Evolutionary conservation across 2,329 filamentous ascomycete genomes (phyloP).

Genomic region (Xylaria sp.): DNA sequence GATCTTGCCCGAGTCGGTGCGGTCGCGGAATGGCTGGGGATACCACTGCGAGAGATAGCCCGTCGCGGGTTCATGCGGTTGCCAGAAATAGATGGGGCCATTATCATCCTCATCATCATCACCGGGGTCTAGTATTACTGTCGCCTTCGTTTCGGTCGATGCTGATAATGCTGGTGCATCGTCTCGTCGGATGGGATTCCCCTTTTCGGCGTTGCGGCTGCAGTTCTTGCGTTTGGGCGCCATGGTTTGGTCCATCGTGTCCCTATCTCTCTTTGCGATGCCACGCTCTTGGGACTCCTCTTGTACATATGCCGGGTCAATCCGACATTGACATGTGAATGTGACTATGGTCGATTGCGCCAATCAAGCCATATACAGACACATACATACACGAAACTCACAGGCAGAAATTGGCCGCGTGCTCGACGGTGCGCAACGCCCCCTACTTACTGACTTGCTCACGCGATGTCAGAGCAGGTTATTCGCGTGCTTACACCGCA

Average conservation of each 20-base stretch:
- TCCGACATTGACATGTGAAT: neutral
- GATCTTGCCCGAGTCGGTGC: slow-evolving; percentile 18
- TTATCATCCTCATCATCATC: neutral
- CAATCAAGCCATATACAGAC: neutral
- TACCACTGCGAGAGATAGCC: slow-evolving; percentile 23
- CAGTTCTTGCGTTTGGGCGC: slow-evolving; percentile 5
- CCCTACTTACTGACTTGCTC: neutral
- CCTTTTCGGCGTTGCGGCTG: neutral
- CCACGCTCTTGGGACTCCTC: neutral
- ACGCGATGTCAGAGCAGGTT: neutral
- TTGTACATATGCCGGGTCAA: neutral
- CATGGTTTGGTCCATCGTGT: slow-evolving; percentile 4
- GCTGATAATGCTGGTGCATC: neutral
- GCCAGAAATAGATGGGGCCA: slow-evolving; percentile 21
- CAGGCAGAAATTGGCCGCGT: neutral
- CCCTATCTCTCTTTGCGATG: neutral
- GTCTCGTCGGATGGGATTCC: neutral
- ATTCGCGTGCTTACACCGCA: neutral
- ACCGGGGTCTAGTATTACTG: neutral
- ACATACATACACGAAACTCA: neutral
- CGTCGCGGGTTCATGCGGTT: slow-evolving; percentile 4
- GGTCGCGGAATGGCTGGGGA: slow-evolving; percentile 19
- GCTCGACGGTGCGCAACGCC: too few species aligned
- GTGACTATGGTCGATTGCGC: neutral
- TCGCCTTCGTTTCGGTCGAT: neutral